phyloP scores from a whole-genome alignment of 176 grass and related monocot genomes.

The Zea luxurians region DNA sequence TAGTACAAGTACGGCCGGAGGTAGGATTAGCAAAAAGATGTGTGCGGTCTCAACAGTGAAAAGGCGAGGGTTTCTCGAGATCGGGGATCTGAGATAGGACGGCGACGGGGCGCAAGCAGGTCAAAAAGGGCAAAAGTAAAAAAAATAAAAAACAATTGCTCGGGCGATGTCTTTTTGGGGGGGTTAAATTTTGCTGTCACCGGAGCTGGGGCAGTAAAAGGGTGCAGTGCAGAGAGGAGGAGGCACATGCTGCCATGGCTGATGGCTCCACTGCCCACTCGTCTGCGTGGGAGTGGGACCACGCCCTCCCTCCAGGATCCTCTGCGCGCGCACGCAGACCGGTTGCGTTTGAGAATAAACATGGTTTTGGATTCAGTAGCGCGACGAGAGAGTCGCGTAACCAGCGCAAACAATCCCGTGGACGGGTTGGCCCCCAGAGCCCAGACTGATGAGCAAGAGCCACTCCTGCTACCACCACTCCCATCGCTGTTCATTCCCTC shows the following conservation, averaged over 20 bases:
- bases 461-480: constrained; percentile 15
- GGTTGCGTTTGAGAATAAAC: no score
- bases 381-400: no score
- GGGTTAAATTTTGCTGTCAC: constrained; percentile 18
- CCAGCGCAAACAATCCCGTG: constrained; percentile 16
- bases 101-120: constrained; percentile 8
- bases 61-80: constrained; percentile 49
- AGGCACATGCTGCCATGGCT: constrained; percentile 48
- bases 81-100: constrained; percentile 35
- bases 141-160: background rate
- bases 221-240: background rate
- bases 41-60: constrained; percentile 39
- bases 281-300: constrained; percentile 32
- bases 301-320: constrained; percentile 5
- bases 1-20: background rate
- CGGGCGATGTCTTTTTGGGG: constrained; percentile 31
- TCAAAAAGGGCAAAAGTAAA: constrained; percentile 52
- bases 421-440: background rate
- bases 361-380: no score
- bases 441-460: background rate
- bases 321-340: constrained; percentile 7
- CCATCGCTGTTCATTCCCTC: constrained; percentile 29
- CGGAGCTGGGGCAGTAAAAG: constrained; percentile 35
- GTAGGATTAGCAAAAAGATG: constrained; percentile 27
- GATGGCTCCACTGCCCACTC: constrained; percentile 37